These are phyloP conservation scores for Saxophila tyrrhenica DNA, from an alignment of 495 filamentous ascomycete species.

Conservation along the genomic window DNA sequence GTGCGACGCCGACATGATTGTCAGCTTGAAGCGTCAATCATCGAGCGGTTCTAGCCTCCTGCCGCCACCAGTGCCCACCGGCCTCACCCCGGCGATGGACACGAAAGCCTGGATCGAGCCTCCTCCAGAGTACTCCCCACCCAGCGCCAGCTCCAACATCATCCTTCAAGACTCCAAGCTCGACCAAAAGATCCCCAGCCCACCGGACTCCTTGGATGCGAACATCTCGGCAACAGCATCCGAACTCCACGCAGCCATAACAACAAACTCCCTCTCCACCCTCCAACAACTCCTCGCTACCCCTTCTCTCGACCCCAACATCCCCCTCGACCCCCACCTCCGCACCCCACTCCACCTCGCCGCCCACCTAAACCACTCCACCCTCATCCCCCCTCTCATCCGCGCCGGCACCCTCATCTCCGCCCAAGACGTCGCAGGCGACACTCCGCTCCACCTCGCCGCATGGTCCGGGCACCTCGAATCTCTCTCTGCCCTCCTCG, in stretches of 20 bases:
- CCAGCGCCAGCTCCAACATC: not conserved
- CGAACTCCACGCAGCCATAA: not conserved
- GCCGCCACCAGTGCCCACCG: conserved; percentile 1
- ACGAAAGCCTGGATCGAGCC: conserved; percentile 13
- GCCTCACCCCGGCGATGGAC: conserved; percentile 10
- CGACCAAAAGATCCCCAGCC: not conserved
- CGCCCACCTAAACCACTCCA: conserved; percentile 8
- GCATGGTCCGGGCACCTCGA: conserved; percentile 10
- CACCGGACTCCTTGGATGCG: not conserved
- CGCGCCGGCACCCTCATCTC: conserved; percentile 7
- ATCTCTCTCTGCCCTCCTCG: conserved; percentile 9
- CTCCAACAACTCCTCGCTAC: conserved; percentile 5
- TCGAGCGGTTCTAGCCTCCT: not conserved
- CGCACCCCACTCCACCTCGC: conserved; percentile 17
- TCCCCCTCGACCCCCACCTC: conserved; percentile 3
- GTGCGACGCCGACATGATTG: not conserved
- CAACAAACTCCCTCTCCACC: not conserved
- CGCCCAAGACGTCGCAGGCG: conserved; percentile 14
- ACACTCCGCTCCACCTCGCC: conserved; percentile 20
- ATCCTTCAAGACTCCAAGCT: not conserved
- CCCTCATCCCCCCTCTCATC: conserved; percentile 3
- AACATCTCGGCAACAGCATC: not conserved
- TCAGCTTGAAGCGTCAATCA: not conserved
- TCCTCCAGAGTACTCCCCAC: conserved; percentile 15
- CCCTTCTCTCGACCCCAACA: not conserved